Conservation (phyloP, 2,329 filamentous ascomycete genomes). For the Penicillium vulpinum region DNA sequence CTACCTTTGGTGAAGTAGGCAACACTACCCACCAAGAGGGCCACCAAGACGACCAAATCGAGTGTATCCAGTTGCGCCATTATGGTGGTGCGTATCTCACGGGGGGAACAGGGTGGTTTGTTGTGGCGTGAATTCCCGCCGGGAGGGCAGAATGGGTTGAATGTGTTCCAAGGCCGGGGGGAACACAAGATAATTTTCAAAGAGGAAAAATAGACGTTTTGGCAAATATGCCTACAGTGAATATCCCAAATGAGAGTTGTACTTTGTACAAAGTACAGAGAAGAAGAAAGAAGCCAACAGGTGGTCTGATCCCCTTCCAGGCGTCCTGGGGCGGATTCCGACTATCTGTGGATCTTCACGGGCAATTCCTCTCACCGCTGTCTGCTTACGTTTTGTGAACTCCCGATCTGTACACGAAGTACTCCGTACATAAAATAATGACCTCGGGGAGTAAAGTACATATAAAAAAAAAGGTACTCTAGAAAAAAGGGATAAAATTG, state of each 20-base stretch:
- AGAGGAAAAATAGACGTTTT: neutral
- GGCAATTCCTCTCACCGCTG: conserved; percentile 9
- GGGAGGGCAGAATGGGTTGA: neutral
- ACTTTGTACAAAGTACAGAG: neutral
- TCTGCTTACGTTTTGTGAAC: neutral
- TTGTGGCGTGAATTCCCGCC: conserved; percentile 5
- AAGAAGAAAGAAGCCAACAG: conserved; percentile 11
- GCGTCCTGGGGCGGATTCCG: neutral
- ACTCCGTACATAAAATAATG: too few species aligned
- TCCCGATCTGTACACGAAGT: neutral
- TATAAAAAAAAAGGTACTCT: too few species aligned
- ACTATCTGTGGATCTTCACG: conserved; percentile 3
- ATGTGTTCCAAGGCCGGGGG: neutral
- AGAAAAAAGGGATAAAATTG: too few species aligned
- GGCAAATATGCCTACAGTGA: neutral
- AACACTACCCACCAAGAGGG: conserved; percentile 79
- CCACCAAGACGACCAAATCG: conserved; percentile 86
- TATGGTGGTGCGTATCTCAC: conserved; percentile 5
- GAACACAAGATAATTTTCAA: too few species aligned
- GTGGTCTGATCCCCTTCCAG: conserved; percentile 8
- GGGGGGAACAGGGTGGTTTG: conserved; percentile 4
- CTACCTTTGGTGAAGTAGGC: conserved; percentile 98
- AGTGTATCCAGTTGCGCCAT: conserved; percentile 98
- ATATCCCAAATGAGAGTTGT: neutral
- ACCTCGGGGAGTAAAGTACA: too few species aligned